Conservation (phyloP, 495 filamentous ascomycete species). For the Stereocaulon alpinum region DNA sequence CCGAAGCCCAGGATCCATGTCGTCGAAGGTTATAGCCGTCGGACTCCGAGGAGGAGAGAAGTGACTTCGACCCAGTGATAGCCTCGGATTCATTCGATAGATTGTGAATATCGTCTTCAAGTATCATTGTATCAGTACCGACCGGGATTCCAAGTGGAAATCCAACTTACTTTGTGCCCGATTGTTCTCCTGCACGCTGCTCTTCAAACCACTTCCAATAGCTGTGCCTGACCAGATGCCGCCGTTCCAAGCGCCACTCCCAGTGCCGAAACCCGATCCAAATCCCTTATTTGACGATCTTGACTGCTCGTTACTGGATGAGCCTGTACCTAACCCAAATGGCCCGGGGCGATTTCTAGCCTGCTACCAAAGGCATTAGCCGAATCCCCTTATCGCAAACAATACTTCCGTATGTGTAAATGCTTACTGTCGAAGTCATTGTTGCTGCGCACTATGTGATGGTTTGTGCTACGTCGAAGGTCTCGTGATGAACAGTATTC, state of each 20-base stretch:
- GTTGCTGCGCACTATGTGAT: neutral
- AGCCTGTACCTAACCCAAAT: conserved; percentile 32
- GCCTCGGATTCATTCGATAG: conserved; percentile 26
- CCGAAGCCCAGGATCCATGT: conserved; percentile 45
- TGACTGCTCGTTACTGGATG: conserved; percentile 31
- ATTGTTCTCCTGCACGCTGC: conserved; percentile 27
- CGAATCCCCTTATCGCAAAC: neutral
- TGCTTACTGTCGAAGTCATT: conserved; percentile 24
- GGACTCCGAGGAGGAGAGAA: conserved; percentile 54
- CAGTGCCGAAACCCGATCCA: conserved; percentile 36
- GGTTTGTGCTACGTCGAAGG: conserved; percentile 2
- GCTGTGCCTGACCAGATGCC: conserved; percentile 50
- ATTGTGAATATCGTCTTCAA: conserved; percentile 15
- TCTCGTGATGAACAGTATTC: neutral
- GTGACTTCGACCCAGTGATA: conserved; percentile 54
- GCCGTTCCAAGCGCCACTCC: conserved; percentile 42
- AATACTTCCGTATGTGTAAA: neutral
- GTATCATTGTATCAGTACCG: conserved; percentile 3
- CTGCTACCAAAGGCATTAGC: conserved; percentile 16
- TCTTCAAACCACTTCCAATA: conserved; percentile 41
- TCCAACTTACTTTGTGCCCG: conserved; percentile 18
- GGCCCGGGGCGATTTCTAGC: conserved; percentile 28
- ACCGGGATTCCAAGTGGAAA: neutral
- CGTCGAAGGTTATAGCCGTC: conserved; percentile 43
- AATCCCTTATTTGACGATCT: conserved; percentile 32